A percentile compares a stretch with the other conserved stretches of the same genome.
These are phyloP conservation scores for Pterocarpus santalinus DNA, from an alignment of 306 rosid species.

Conservation along the genomic window DNA sequence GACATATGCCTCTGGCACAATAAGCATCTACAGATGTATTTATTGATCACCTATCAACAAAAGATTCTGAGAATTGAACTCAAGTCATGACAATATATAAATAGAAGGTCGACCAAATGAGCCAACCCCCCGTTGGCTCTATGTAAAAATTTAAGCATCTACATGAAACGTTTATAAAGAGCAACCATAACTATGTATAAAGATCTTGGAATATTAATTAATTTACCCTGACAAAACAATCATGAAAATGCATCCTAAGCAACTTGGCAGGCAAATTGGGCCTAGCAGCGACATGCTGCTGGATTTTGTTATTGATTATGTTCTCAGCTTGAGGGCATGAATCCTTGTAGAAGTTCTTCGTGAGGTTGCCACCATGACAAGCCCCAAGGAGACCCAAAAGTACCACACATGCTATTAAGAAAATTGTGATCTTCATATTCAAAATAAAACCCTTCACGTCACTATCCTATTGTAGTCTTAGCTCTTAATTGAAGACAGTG, in stretches of 20 bases:
- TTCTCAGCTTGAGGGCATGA: slow-evolving; percentile 60
- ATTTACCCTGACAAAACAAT: slow-evolving; percentile 68
- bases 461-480: background rate
- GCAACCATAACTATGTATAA: background rate
- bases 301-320: slow-evolving; percentile 45
- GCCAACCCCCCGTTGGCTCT: too few species aligned
- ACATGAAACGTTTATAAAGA: background rate
- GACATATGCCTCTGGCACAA: too few species aligned
- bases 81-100: too few species aligned
- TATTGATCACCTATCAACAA: too few species aligned
- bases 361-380: slow-evolving; percentile 56
- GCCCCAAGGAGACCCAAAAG: slow-evolving; percentile 43
- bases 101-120: too few species aligned
- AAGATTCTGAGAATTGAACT: too few species aligned
- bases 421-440: slow-evolving; percentile 46
- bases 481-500: slow-evolving; percentile 31
- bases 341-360: slow-evolving; percentile 51
- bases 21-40: too few species aligned
- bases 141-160: too few species aligned
- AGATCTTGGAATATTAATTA: background rate
- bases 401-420: slow-evolving; percentile 38
- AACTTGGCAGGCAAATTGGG: slow-evolving; percentile 64
- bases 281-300: slow-evolving; percentile 47
- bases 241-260: slow-evolving; percentile 71
- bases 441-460: background rate